phyloP scores from a whole-genome alignment of 176 grass and related monocot species.

The Carex littledalei region DNA sequence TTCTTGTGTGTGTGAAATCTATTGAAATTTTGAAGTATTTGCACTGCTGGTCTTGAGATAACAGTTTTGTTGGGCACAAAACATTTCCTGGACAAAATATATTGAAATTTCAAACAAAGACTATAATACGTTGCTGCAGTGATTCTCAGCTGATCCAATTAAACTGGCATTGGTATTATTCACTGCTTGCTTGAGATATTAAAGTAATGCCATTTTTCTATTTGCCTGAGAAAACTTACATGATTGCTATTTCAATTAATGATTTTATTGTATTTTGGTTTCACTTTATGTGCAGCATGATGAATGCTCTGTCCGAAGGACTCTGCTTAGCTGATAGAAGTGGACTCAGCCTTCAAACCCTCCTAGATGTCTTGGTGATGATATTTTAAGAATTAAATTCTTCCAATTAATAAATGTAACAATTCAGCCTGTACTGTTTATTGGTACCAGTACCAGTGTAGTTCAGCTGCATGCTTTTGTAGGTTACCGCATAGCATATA shows the following conservation, averaged over 20 bases:
- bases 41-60: neutral
- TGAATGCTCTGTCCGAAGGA: slow-evolving; percentile 89
- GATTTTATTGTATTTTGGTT: neutral
- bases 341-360: slow-evolving; percentile 58
- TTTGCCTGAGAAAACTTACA: neutral
- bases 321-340: slow-evolving; percentile 82
- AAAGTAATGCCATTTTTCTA: neutral
- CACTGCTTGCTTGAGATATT: neutral
- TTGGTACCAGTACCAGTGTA: neutral
- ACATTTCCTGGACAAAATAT: neutral
- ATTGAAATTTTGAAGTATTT: neutral
- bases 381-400: neutral
- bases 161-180: neutral
- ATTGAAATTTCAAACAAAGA: neutral
- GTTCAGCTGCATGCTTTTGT: neutral
- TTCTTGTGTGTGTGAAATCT: neutral
- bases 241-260: neutral
- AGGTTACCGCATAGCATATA: neutral
- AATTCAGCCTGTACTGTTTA: neutral
- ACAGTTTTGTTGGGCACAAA: neutral
- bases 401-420: neutral
- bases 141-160: neutral
- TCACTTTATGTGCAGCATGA: slow-evolving; percentile 52
- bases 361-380: slow-evolving; percentile 78
- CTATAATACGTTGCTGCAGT: neutral